phyloP scores from a whole-genome alignment of 768 basidiomycete species.

The Daedaleopsis nitida region DNA sequence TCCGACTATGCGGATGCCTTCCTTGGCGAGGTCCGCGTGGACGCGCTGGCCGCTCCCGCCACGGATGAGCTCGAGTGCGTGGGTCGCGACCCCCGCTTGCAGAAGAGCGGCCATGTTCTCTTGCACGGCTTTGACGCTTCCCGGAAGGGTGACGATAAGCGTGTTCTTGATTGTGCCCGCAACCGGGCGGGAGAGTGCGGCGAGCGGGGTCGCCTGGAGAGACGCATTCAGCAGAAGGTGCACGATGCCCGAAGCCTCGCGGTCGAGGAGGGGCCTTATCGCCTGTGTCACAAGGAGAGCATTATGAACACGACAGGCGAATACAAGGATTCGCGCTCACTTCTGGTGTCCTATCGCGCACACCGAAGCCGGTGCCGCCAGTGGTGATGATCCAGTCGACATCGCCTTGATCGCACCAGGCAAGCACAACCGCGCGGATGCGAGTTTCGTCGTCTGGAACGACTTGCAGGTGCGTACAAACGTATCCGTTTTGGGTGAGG shows the following conservation, averaged over 20 bases:
- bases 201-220: slow-evolving; percentile 73
- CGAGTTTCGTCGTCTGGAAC: slow-evolving; percentile 65
- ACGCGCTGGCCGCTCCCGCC: slow-evolving; percentile 66
- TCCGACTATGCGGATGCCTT: slow-evolving; percentile 25
- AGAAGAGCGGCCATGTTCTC: slow-evolving; percentile 74
- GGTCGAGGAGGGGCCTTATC: slow-evolving; percentile 62
- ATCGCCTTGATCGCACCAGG: slow-evolving; percentile 45
- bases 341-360: slow-evolving; percentile 83
- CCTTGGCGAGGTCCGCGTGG: slow-evolving; percentile 51
- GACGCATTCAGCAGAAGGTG: slow-evolving; percentile 73
- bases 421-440: slow-evolving; percentile 51
- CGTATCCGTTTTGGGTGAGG: slow-evolving; percentile 41
- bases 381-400: slow-evolving; percentile 80
- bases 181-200: slow-evolving; percentile 80
- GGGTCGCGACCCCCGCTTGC: slow-evolving; percentile 55
- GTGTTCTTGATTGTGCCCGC: slow-evolving; percentile 71
- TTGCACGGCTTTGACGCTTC: slow-evolving; percentile 81
- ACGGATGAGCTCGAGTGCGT: slow-evolving; percentile 71
- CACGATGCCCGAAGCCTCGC: slow-evolving; percentile 69
- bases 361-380: slow-evolving; percentile 87
- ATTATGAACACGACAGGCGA: not conserved
- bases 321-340: slow-evolving; percentile 37
- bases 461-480: slow-evolving; percentile 38
- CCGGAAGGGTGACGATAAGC: slow-evolving; percentile 80
- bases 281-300: slow-evolving; percentile 42